Conservation (phyloP, 495 filamentous ascomycete genomes). For the Xylaria grammica region DNA sequence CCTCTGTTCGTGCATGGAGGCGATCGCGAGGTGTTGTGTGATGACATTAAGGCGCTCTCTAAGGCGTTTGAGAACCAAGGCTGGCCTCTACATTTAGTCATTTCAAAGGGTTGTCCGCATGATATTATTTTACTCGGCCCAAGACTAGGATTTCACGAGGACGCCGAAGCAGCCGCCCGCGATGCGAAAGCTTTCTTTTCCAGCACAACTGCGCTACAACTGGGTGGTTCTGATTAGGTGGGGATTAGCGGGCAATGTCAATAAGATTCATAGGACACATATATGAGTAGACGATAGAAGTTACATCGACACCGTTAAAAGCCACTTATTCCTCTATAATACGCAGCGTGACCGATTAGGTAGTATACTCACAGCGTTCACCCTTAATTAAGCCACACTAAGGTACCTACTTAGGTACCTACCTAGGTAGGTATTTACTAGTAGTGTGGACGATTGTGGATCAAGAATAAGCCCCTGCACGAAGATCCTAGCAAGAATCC, state of each 20-base stretch:
- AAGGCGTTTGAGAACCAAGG: slow-evolving; percentile 18
- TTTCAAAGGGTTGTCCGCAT: slow-evolving; percentile 28
- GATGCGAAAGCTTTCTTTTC: slow-evolving; percentile 21
- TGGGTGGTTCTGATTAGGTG: neutral
- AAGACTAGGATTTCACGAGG: slow-evolving; percentile 30
- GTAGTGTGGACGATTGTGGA: too few relatives aligned
- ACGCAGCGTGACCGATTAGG: too few relatives aligned
- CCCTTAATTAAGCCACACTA: too few relatives aligned
- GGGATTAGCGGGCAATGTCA: neutral
- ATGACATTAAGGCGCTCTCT: slow-evolving; percentile 25
- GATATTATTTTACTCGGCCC: slow-evolving; percentile 35
- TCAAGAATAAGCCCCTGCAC: too few relatives aligned
- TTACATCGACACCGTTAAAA: too few relatives aligned
- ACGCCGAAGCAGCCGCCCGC: slow-evolving; percentile 26
- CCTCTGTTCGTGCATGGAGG: slow-evolving; percentile 14
- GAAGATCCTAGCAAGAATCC: too few relatives aligned
- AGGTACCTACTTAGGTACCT: too few relatives aligned
- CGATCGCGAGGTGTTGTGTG: slow-evolving; percentile 5
- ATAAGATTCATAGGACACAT: too few relatives aligned
- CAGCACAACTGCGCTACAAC: neutral
- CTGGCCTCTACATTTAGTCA: slow-evolving; percentile 28
- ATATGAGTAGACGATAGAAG: neutral
- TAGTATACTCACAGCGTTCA: too few relatives aligned
- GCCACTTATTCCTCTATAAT: too few relatives aligned
- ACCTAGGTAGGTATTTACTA: too few relatives aligned